These are phyloP conservation scores for Davidsoniella virescens DNA, from an alignment of 2,329 filamentous ascomycete genomes.

Conservation along the genomic window DNA sequence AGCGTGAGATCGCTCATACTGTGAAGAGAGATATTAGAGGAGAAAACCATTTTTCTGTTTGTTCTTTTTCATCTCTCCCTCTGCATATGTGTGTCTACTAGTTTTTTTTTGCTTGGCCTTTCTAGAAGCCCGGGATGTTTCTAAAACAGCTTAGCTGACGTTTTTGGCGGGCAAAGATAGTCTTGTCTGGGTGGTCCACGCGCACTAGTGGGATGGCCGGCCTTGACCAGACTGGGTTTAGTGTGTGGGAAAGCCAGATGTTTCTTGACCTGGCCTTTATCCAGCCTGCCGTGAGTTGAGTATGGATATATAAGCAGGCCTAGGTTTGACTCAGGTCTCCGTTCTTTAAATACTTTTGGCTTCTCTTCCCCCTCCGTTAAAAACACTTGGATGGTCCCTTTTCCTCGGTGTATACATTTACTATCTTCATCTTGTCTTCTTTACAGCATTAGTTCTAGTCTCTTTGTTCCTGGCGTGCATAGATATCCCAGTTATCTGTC, in stretches of 20 bases:
- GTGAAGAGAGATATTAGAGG: too few species aligned
- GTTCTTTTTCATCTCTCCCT: too few species aligned
- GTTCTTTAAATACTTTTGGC: not conserved
- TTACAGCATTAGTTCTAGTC: not conserved
- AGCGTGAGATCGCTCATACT: too few species aligned
- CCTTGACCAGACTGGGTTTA: conserved; percentile 7
- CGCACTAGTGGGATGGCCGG: not conserved
- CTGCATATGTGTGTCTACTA: too few species aligned
- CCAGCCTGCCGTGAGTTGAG: not conserved
- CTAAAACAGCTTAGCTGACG: too few species aligned
- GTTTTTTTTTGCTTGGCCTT: too few species aligned
- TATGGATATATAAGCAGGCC: conserved; percentile 1
- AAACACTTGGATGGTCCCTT: not conserved
- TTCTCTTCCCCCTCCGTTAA: not conserved
- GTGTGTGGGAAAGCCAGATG: not conserved
- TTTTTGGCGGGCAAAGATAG: too few species aligned
- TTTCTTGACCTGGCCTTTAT: too few species aligned
- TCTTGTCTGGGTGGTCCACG: too few species aligned
- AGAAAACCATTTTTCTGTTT: too few species aligned
- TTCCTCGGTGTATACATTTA: not conserved
- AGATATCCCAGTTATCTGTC: not conserved
- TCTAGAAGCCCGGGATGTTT: too few species aligned
- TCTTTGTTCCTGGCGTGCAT: not conserved
- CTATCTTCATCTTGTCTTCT: not conserved
- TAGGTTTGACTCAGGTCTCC: conserved; percentile 1